A percentile compares a stretch with the other conserved stretches of the same genome.
Evolutionary conservation across 2,329 filamentous ascomycete species (phyloP).

Genomic region (Aspergillus fischeri): DNA sequence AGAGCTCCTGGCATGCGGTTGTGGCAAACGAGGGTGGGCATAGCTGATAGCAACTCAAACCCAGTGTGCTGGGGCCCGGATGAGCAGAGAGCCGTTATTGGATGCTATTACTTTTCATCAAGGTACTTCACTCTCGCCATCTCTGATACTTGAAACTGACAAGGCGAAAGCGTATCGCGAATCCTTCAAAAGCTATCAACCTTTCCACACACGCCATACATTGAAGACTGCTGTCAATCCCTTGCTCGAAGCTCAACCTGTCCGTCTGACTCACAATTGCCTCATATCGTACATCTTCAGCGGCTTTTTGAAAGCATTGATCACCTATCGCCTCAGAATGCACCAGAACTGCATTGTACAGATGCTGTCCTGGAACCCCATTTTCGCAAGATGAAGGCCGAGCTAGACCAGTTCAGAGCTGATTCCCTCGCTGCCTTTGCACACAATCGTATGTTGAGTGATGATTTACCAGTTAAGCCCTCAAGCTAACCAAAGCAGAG

Average conservation of each 20-base stretch:
- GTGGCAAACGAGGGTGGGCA: constrained; percentile 26
- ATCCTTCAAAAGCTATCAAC: constrained; percentile 31
- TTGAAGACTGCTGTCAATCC: constrained; percentile 37
- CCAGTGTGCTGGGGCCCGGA: constrained; percentile 30
- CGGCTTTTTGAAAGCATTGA: constrained; percentile 38
- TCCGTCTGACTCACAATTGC: constrained; percentile 33
- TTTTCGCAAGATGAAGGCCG: too few species aligned
- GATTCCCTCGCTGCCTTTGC: too few species aligned
- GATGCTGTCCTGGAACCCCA: too few species aligned
- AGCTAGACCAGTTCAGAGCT: too few species aligned
- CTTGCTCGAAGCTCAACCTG: constrained; percentile 28
- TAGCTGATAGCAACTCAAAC: constrained; percentile 19
- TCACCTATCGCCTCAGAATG: neutral
- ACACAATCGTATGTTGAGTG: too few species aligned
- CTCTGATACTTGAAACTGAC: too few species aligned
- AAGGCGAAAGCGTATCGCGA: too few species aligned
- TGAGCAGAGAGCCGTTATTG: constrained; percentile 42
- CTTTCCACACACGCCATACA: constrained; percentile 30
- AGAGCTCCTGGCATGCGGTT: constrained; percentile 20
- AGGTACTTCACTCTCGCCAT: constrained; percentile 26
- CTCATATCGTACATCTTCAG: constrained; percentile 36
- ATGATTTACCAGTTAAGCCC: neutral
- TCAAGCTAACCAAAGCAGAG: constrained; percentile 24
- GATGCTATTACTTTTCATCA: constrained; percentile 43
- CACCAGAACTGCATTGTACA: too few species aligned